These are phyloP conservation scores for Aureobasidium sp. DNA, from an alignment of 2,329 filamentous ascomycete genomes.

Conservation along the genomic window DNA sequence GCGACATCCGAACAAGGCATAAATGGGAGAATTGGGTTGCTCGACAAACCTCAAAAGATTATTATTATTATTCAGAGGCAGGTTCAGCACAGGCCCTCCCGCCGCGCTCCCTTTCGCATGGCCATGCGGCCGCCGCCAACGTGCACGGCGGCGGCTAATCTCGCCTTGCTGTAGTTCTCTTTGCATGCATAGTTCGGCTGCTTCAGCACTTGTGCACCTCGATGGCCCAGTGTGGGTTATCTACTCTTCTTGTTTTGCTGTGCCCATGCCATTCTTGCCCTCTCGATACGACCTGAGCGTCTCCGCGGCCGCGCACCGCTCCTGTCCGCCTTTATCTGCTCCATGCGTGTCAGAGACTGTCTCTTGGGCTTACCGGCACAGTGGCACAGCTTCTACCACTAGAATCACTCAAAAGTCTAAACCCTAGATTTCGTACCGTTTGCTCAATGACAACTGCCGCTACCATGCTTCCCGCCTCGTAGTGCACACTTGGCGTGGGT, in stretches of 20 bases:
- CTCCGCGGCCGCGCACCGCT: background rate
- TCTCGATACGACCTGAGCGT: background rate
- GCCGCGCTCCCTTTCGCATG: conserved; percentile 11
- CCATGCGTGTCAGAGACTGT: background rate
- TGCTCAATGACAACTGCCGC: conserved; percentile 9
- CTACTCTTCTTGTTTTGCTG: background rate
- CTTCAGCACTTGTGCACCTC: conserved; percentile 1
- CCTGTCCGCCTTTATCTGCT: background rate
- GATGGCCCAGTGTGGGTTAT: background rate
- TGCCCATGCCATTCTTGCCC: background rate
- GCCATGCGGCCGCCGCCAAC: conserved; percentile 7
- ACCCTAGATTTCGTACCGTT: conserved; percentile 12
- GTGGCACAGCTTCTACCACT: conserved; percentile 13
- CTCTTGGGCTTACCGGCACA: conserved; percentile 5
- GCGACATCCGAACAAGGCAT: conserved; percentile 6
- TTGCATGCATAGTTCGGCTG: conserved; percentile 10
- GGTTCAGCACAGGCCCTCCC: conserved; percentile 10
- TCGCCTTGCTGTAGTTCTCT: conserved; percentile 10
- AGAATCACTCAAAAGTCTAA: conserved; percentile 12
- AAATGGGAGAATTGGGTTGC: conserved; percentile 3
- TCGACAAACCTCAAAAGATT: conserved; percentile 9
- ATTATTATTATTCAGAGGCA: conserved; percentile 10
- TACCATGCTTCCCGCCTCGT: background rate
- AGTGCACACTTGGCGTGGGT: conserved; percentile 1
- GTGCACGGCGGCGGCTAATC: conserved; percentile 11